Evolutionary conservation across 495 filamentous ascomycete genomes (phyloP).

Genomic region (Aspergillus funiculosus): DNA sequence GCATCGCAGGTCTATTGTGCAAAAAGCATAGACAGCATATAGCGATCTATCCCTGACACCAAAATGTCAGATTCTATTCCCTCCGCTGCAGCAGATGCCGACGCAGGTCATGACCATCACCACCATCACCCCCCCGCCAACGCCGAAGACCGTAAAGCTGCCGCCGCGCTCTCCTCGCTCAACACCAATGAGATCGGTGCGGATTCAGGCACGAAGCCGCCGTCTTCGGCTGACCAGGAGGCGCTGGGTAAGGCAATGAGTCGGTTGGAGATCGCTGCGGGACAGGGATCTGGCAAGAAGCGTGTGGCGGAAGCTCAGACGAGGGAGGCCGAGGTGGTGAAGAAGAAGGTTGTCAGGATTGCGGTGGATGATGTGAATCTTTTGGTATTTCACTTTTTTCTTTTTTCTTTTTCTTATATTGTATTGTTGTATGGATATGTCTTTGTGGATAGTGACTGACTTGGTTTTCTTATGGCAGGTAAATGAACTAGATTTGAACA

Average conservation of each 20-base stretch:
- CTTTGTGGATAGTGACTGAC: slow-evolving; percentile 12
- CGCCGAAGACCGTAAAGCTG: slow-evolving; percentile 87
- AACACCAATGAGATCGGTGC: slow-evolving; percentile 53
- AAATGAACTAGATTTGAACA: slow-evolving; percentile 72
- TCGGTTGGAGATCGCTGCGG: slow-evolving; percentile 49
- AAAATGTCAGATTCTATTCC: slow-evolving; percentile 59
- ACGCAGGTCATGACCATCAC: slow-evolving; percentile 48
- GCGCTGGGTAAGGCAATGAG: slow-evolving; percentile 82
- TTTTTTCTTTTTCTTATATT: not conserved
- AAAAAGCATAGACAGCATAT: no score
- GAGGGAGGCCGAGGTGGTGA: slow-evolving; percentile 38
- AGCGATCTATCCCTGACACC: no score
- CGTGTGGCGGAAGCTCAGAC: slow-evolving; percentile 26
- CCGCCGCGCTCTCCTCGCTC: slow-evolving; percentile 74
- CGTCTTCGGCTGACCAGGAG: slow-evolving; percentile 60
- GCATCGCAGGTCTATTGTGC: no score
- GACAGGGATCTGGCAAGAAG: slow-evolving; percentile 23
- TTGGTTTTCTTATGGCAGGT: slow-evolving; percentile 41
- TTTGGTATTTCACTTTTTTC: slow-evolving; percentile 44
- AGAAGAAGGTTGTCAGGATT: slow-evolving; percentile 53
- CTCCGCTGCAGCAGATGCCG: slow-evolving; percentile 62
- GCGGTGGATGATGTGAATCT: slow-evolving; percentile 59
- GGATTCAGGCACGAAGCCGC: slow-evolving; percentile 45
- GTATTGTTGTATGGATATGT: not conserved
- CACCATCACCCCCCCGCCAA: slow-evolving; percentile 53